Percentiles rank a stretch among this genome's conserved stretches.
Evolutionary conservation across 768 basidiomycete genomes (phyloP).

Genomic region (Cystoderma amianthinum): DNA sequence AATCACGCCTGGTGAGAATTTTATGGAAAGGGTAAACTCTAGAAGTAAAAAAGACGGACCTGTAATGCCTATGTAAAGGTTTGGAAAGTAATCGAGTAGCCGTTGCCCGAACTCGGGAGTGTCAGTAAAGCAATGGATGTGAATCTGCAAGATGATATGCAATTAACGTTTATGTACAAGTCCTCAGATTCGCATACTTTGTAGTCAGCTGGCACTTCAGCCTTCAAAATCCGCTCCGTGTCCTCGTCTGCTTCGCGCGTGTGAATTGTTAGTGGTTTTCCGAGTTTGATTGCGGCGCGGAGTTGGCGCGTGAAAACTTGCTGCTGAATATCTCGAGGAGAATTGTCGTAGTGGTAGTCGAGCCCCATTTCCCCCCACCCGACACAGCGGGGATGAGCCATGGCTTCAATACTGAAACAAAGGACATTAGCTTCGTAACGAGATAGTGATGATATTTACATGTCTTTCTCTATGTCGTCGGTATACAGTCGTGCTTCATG

Average conservation of each 20-base stretch:
- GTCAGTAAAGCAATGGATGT: conserved; percentile 88
- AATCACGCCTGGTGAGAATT: conserved; percentile 58
- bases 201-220: conserved; percentile 66
- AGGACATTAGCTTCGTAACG: background rate
- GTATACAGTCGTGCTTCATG: conserved; percentile 69
- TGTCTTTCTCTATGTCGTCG: conserved; percentile 59
- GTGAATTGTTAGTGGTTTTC: conserved; percentile 81
- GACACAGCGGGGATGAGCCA: conserved; percentile 75
- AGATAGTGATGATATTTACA: conserved; percentile 32
- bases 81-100: conserved; percentile 70
- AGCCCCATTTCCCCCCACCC: conserved; percentile 88
- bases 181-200: conserved; percentile 40
- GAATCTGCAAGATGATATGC: conserved; percentile 43
- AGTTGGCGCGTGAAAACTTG: conserved; percentile 65
- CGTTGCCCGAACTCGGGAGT: conserved; percentile 65
- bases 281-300: conserved; percentile 53
- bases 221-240: conserved; percentile 70
- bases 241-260: conserved; percentile 84
- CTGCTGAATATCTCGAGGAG: conserved; percentile 64
- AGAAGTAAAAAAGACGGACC: conserved; percentile 25
- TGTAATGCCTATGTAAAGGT: conserved; percentile 80
- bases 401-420: conserved; percentile 56
- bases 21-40: conserved; percentile 1
- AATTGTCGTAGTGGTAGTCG: conserved; percentile 80
- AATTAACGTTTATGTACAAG: background rate